These are phyloP conservation scores for Helichrysum umbraculigerum DNA, from an alignment of 129 eudicot species.

Conservation along the genomic window DNA sequence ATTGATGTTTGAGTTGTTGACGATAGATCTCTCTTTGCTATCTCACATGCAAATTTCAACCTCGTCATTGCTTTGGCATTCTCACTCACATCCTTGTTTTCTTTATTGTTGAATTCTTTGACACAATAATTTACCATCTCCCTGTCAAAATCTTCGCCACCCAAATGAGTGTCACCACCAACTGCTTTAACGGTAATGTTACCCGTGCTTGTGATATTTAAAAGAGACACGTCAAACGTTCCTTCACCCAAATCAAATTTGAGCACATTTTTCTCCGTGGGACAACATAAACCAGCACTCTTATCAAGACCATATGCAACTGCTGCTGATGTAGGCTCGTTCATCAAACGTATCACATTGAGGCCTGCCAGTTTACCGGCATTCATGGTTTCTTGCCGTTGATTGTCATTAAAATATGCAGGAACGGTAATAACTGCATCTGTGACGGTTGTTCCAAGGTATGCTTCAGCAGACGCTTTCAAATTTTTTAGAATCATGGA, in stretches of 20 bases:
- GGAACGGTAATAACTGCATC: slow-evolving; percentile 28
- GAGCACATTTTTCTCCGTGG: slow-evolving; percentile 11
- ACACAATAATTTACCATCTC: slow-evolving; percentile 25
- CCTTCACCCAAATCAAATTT: slow-evolving; percentile 28
- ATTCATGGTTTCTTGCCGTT: slow-evolving; percentile 17
- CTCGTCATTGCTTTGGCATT: slow-evolving; percentile 18
- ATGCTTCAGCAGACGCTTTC: slow-evolving; percentile 28
- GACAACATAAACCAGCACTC: not conserved
- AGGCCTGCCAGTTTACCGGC: slow-evolving; percentile 18
- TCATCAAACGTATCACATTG: slow-evolving; percentile 18
- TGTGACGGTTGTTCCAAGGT: slow-evolving; percentile 11
- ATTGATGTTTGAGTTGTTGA: slow-evolving; percentile 17
- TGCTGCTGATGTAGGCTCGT: slow-evolving; percentile 30
- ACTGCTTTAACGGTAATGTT: slow-evolving; percentile 21
- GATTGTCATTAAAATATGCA: slow-evolving; percentile 25
- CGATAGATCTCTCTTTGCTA: slow-evolving; percentile 24
- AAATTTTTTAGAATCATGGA: slow-evolving; percentile 18
- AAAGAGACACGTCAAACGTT: slow-evolving; percentile 32
- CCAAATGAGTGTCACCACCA: slow-evolving; percentile 26
- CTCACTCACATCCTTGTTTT: slow-evolving; percentile 12
- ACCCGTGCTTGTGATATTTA: slow-evolving; percentile 14
- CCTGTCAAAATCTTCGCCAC: slow-evolving; percentile 19
- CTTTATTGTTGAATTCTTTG: slow-evolving; percentile 6
- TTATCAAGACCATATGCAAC: slow-evolving; percentile 24
- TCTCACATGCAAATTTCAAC: slow-evolving; percentile 28